phyloP scores from a whole-genome alignment of 768 basidiomycete species.

The Boletellus emodensis region DNA sequence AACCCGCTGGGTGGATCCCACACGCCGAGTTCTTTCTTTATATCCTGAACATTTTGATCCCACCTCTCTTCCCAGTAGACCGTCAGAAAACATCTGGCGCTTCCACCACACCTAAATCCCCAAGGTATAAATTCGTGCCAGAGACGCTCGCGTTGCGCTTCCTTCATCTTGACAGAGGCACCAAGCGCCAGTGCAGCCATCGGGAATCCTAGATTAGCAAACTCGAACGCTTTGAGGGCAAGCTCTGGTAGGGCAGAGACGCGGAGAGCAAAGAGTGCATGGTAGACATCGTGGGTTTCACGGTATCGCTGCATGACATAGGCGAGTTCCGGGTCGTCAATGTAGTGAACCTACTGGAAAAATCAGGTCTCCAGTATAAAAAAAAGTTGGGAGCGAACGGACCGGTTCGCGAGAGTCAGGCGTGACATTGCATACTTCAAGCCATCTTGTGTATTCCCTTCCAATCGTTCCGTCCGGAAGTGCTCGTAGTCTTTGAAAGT shows the following conservation, averaged over 20 bases:
- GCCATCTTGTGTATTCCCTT: constrained; percentile 83
- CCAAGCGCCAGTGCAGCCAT: constrained; percentile 78
- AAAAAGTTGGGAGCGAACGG: constrained; percentile 18
- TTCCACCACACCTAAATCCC: constrained; percentile 82
- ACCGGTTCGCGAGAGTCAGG: constrained; percentile 94
- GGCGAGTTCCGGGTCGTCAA: constrained; percentile 91
- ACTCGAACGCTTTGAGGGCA: constrained; percentile 92
- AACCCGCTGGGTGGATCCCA: constrained; percentile 64
- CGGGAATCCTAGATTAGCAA: constrained; percentile 86
- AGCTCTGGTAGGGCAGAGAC: constrained; percentile 90
- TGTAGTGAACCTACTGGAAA: constrained; percentile 75
- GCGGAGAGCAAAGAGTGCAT: constrained; percentile 84
- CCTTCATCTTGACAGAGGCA: constrained; percentile 33
- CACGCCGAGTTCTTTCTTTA: constrained; percentile 83
- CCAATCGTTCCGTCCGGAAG: constrained; percentile 84
- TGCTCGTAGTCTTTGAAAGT: constrained; percentile 61
- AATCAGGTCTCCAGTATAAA: neutral
- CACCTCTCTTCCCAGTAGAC: constrained; percentile 97
- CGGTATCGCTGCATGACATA: constrained; percentile 98
- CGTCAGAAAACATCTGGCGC: constrained; percentile 71
- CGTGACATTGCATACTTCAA: constrained; percentile 80
- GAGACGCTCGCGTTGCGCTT: constrained; percentile 49
- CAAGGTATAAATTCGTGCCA: constrained; percentile 87
- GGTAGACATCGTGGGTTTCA: constrained; percentile 97
- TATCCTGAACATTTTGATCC: constrained; percentile 75